Conservation (phyloP, 768 basidiomycete species). For the Leccinum sublutescens region DNA sequence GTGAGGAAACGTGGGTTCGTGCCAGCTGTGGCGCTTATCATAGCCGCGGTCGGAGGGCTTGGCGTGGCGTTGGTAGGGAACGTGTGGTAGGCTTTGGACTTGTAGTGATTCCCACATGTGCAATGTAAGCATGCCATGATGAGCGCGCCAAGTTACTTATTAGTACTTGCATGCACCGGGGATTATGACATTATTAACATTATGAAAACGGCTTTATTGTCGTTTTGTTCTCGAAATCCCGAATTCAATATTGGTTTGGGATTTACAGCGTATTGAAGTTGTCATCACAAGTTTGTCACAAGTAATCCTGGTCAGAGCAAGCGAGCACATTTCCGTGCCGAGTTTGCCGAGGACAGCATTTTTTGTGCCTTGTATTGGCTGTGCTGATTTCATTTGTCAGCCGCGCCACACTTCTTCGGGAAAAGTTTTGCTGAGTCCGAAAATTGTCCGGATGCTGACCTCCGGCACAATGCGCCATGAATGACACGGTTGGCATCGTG, state of each 20-base stretch:
- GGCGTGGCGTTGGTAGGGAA: conserved; percentile 14
- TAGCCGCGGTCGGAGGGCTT: conserved; percentile 15
- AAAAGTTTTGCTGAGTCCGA: not conserved
- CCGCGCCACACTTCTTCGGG: not conserved
- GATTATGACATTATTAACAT: no score
- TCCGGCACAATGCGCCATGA: not conserved
- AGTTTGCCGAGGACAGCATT: not conserved
- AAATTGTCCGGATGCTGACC: not conserved
- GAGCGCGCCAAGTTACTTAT: no score
- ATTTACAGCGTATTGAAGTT: no score
- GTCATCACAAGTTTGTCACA: no score
- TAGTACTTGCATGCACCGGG: no score
- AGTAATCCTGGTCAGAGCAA: no score
- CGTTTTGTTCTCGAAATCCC: no score
- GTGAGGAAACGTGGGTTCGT: not conserved
- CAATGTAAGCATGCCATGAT: no score
- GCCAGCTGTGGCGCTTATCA: conserved; percentile 9
- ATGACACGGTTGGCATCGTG: not conserved
- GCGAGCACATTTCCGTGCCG: not conserved
- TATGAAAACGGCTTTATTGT: no score
- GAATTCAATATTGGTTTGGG: no score
- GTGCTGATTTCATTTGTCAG: not conserved
- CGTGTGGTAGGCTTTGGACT: not conserved
- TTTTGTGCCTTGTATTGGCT: not conserved
- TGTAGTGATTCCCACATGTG: not conserved